Base-by-base conservation (phyloP, 2,329 filamentous ascomycete species). In the Elsinoe necatrix region DNA sequence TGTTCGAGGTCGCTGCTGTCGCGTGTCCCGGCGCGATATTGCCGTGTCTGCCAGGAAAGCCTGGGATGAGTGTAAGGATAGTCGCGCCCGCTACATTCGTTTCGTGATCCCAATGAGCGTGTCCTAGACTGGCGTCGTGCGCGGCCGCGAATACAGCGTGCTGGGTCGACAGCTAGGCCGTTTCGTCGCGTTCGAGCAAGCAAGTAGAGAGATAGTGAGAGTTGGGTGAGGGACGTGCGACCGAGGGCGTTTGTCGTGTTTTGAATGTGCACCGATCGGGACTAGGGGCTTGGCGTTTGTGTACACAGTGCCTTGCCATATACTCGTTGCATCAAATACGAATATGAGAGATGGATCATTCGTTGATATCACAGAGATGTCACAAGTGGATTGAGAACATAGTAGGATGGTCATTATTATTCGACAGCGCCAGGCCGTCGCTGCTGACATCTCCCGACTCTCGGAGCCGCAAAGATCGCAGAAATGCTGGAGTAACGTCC, bases 391-490 rank as follows among this genome's bases (percentile, higher is more conserved):
- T 14, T 52, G 21, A 25, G 41, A 25, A 55, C 52, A 20, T 55
- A 27, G 37, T 55, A 27, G 37, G 52, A 35, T 27, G 31, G 20
- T 54, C 20, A 14, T 47, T 37, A 23, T 48, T 14, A 16, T 45
- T 37, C 54, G 54, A 56, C 42, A 21, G 54, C 54, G 16, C 29
- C 54, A 48, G 41, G 42, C 54, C 25, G 43, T 56, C 54, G 42
- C 54, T 56, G 54, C 42, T 37, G 39, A 56, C 39, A 48, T 56
- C 41, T 48, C 54, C 20, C 31, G 43, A 48, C 48, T 18, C 11
- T 52, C 31, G 16, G 48, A 18, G 16, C 41, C n/a, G 41, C 20
- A 21, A 25, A 52, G 48, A 52, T 51, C 47, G 47, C 47, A 51
- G 47, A n/a, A 51, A 51, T 51, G 29, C 29, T 18, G 29, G 9